phyloP scores from a whole-genome alignment of 78 protist genomes.

The Mantamonas sphyraenae region DNA sequence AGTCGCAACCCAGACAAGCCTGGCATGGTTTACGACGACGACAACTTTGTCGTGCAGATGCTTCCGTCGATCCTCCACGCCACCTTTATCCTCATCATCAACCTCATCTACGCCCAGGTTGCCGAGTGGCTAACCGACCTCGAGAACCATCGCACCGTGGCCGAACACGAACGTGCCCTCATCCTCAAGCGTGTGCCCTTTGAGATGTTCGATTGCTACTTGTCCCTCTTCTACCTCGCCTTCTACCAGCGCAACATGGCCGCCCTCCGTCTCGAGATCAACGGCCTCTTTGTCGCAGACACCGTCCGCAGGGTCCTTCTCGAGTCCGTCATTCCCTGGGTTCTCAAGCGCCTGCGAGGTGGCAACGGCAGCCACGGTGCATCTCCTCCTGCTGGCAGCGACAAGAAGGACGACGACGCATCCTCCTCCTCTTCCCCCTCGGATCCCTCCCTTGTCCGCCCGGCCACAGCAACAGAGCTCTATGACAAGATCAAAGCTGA shows the following conservation, averaged over 20 bases:
- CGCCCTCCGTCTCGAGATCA: constrained; percentile 14
- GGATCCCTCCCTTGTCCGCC: too few relatives aligned
- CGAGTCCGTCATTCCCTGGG: constrained; percentile 10
- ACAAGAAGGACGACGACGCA: background rate
- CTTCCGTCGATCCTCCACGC: constrained; percentile 4
- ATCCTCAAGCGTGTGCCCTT: constrained; percentile 40
- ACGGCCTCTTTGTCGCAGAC: constrained; percentile 8
- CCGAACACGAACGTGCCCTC: constrained; percentile 12
- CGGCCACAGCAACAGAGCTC: too few relatives aligned
- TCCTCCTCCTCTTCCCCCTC: background rate
- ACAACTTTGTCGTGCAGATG: background rate
- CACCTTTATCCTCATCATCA: background rate
- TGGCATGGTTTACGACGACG: background rate
- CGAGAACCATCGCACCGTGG: constrained; percentile 19
- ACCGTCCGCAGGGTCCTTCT: constrained; percentile 1
- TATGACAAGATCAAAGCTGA: background rate
- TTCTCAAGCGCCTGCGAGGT: background rate
- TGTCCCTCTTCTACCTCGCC: constrained; percentile 46
- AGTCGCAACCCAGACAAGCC: background rate
- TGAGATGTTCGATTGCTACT: constrained; percentile 40
- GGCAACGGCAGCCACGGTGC: background rate
- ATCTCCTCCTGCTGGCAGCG: background rate
- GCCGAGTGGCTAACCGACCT: constrained; percentile 2
- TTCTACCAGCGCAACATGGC: constrained; percentile 27
- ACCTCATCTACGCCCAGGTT: background rate